phyloP scores from a whole-genome alignment of 208 protist species.

The Trypanosoma caninum region DNA sequence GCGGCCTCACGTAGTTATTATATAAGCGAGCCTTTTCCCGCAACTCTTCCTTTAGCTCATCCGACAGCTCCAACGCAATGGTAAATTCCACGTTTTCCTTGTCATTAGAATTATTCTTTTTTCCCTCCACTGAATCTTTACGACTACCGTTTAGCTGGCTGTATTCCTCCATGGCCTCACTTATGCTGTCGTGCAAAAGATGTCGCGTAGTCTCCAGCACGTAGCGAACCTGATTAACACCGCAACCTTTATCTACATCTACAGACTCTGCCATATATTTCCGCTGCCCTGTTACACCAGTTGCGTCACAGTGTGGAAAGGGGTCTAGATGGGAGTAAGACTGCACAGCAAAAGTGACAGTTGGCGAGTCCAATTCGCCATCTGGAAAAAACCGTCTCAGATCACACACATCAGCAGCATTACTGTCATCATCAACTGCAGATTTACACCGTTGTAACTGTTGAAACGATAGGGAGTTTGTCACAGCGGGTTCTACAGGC shows the following conservation, averaged over 20 bases:
- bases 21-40: slow-evolving; percentile 65
- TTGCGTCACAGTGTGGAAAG: slow-evolving; percentile 30
- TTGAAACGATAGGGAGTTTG: slow-evolving; percentile 46
- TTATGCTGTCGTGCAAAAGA: slow-evolving; percentile 36
- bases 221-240: slow-evolving; percentile 29
- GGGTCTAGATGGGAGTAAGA: slow-evolving; percentile 72
- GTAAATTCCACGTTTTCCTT: slow-evolving; percentile 33
- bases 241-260: neutral
- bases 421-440: slow-evolving; percentile 20
- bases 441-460: slow-evolving; percentile 31
- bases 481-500: slow-evolving; percentile 37
- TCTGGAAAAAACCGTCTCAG: slow-evolving; percentile 51
- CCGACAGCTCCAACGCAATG: slow-evolving; percentile 44
- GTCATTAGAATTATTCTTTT: neutral
- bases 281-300: neutral
- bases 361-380: slow-evolving; percentile 49
- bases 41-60: slow-evolving; percentile 47
- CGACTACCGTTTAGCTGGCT: neutral
- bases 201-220: slow-evolving; percentile 64
- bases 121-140: neutral
- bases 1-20: slow-evolving; percentile 56
- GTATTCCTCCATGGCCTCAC: slow-evolving; percentile 38
- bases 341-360: slow-evolving; percentile 44
- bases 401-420: slow-evolving; percentile 24
- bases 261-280: neutral